Base-by-base conservation (phyloP, 768 basidiomycete species). In the Mycena filopes region DNA sequence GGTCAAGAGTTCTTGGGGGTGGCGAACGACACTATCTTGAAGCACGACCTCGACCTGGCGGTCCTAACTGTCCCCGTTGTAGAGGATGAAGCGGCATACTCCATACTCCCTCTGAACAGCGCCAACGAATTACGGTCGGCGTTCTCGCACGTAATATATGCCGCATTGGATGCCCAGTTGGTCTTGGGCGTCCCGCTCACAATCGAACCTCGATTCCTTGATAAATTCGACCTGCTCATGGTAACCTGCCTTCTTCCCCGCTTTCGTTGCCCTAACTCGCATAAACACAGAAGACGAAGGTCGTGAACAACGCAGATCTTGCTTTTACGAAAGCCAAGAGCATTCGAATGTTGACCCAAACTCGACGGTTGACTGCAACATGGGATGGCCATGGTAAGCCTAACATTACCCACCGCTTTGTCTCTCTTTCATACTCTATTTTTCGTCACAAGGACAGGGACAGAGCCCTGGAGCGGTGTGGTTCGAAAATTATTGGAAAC, bases 401-500 rank as follows among this genome's bases (percentile, higher is more conserved):
- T 36, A 36, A 36, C 5, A 10, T 36, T 23, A 55, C 53, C 10
- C 21, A 8, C 21, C 23, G 23, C 42, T 23, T 9, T n/a, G 46
- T 23, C 28, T 20, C 43, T 6, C 18, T 23, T 15, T 33, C 46
- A 33, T 36, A 18, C 29, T 20, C 11, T 1, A 13, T 54, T 18
- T 12, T n/a, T 20, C 28, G 12, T 33, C 33, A n/a, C 9, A 18
- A 26, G 20, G 3, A 0, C 51, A 18, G 59, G 62, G 26, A 25
- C 46, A 45, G 36, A 55, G 28, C 15, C 55, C 68, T 21, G 41
- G 60, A 9, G n/a, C 59, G 15, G 25, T 50, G 7, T 69, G 68
- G 68, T 65, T 63, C 47, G 50, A 69, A 41, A 21, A 60, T 49
- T 69, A 69, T 28, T 69, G 68, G 68, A 62, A 50, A 36, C 26